Evolutionary conservation across 768 basidiomycete species (phyloP), one percentile per base, ranked within the genome.

Genomic region (Pulveroboletus sp.): DNA sequence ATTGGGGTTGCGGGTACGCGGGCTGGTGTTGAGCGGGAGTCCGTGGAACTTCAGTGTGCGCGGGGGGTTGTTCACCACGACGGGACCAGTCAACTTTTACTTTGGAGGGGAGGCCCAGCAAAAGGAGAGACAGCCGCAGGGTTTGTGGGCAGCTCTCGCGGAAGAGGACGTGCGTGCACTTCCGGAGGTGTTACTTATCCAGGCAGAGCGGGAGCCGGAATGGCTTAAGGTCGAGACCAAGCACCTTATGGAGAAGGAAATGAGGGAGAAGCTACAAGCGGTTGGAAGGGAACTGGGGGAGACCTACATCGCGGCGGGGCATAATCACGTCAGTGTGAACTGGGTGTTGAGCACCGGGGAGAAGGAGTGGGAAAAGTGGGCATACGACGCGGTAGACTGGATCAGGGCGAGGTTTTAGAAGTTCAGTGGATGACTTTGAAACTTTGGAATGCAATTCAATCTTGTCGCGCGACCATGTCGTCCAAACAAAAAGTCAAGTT

Each of bases 291-390:
- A 27, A 16, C 3, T 59, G 37, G 58, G 47, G 44, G 59, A 57
- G 53, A 68, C 67, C 37, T 56, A 78, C 16, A 58, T 79, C 22
- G 76, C 71, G 0, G 59, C 60, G 50, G 78, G 77, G 0, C 84
- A 87, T 53, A 86, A 86, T 61, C 85, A 86, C 55, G 68, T 86
- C 47, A 86, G 83, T 50, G 57, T 73, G 13, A 73, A 75, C 42
- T 74, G 70, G 69, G 73, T 73, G 13, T 57, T 83, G 49, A 62
- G 70, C 4, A 76, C 73, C 2, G 83, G 83, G 2, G 67, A 82
- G 9, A 79, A 76, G 14, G 63, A 79, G 55, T 85, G 80, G 16
- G 84, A 86, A 56, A 72, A 77, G 27, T 85, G 84, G 83, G 83
- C 71, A 1, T 68, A 76, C 47, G 73, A 79, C 16, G 73, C 77